These are phyloP conservation scores for Saxophila tyrrhenica DNA, from an alignment of 495 filamentous ascomycete genomes.

Conservation along the genomic window DNA sequence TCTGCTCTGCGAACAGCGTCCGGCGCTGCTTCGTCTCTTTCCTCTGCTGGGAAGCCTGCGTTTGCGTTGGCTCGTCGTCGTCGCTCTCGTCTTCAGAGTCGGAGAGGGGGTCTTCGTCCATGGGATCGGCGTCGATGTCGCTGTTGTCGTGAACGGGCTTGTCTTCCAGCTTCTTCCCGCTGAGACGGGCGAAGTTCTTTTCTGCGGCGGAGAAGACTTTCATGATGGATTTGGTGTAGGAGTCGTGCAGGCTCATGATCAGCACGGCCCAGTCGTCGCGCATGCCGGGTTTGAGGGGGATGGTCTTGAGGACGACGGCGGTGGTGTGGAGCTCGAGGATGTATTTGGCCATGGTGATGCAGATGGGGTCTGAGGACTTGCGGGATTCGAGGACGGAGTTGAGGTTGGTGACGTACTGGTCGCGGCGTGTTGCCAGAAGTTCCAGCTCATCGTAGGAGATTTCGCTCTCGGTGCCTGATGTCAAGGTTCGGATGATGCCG, in stretches of 20 bases:
- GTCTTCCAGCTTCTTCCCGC: conserved; percentile 52
- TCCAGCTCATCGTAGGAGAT: conserved; percentile 43
- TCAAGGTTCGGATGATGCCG: conserved; percentile 27
- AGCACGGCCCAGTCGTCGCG: conserved; percentile 49
- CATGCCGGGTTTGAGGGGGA: conserved; percentile 33
- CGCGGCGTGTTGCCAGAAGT: conserved; percentile 44
- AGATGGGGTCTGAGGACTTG: conserved; percentile 59
- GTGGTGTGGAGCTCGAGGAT: conserved; percentile 78
- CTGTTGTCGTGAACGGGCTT: conserved; percentile 36
- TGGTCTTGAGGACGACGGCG: conserved; percentile 48
- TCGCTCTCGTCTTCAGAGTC: conserved; percentile 28
- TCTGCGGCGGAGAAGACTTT: conserved; percentile 66
- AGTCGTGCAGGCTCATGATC: conserved; percentile 45
- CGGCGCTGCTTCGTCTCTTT: conserved; percentile 24
- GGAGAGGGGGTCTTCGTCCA: conserved; percentile 10
- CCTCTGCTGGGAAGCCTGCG: conserved; percentile 12
- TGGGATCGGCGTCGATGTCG: conserved; percentile 6
- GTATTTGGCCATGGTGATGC: conserved; percentile 59
- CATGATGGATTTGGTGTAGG: conserved; percentile 43
- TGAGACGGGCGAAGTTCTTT: conserved; percentile 58
- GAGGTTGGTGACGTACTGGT: conserved; percentile 48
- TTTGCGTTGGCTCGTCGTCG: conserved; percentile 28
- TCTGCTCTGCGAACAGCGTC: conserved; percentile 63
- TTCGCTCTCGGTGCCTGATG: conserved; percentile 23
- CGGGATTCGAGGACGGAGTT: conserved; percentile 53